Evolutionary conservation across 2,329 filamentous ascomycete species (phyloP).

Genomic region (Aspergillus sojae): DNA sequence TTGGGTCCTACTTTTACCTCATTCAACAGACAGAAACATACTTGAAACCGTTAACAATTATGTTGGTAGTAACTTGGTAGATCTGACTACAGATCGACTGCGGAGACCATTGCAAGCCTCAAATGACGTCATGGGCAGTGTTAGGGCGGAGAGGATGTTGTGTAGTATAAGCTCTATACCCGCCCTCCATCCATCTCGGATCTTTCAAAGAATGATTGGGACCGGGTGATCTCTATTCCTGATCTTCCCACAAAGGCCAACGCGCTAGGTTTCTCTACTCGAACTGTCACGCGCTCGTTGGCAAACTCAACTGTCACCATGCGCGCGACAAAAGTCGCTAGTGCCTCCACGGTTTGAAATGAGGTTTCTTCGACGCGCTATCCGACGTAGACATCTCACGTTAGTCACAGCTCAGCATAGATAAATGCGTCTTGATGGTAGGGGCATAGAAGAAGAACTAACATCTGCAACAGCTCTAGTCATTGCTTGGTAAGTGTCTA

Average conservation of each 20-base stretch:
- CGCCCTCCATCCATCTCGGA: conserved; percentile 13
- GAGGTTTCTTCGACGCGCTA: conserved; percentile 50
- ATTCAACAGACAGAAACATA: neutral
- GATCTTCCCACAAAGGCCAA: conserved; percentile 52
- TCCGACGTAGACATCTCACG: neutral
- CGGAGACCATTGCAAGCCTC: neutral
- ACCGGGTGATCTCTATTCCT: conserved; percentile 53
- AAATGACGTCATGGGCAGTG: neutral
- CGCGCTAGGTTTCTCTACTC: conserved; percentile 54
- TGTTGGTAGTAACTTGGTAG: neutral
- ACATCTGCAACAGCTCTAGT: conserved; percentile 44
- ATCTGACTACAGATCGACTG: neutral
- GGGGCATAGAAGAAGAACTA: conserved; percentile 5
- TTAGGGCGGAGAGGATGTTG: neutral
- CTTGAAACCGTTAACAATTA: neutral
- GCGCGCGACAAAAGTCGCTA: conserved; percentile 52
- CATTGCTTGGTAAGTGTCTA: conserved; percentile 44
- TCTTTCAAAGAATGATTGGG: conserved; percentile 46
- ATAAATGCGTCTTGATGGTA: neutral
- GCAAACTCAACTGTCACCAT: conserved; percentile 49
- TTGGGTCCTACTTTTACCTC: conserved; percentile 15
- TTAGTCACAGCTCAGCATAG: conserved; percentile 5
- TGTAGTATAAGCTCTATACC: conserved; percentile 7
- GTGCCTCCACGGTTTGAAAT: conserved; percentile 55
- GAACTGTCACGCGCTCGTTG: conserved; percentile 50